Conservation (phyloP, 331 rosid species). For the Prunus yedoensis region DNA sequence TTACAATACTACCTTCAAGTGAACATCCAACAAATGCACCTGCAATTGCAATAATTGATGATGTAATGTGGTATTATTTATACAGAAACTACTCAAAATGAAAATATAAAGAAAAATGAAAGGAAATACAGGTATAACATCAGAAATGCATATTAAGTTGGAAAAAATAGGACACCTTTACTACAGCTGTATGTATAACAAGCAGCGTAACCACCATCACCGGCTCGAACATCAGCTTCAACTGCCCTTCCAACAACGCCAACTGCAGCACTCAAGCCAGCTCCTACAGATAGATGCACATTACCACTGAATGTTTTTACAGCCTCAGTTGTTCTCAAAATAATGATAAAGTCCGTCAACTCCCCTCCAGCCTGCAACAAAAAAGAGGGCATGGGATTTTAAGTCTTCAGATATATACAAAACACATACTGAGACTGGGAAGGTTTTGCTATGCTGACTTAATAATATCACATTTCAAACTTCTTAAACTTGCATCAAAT, state of each 20-base stretch:
- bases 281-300: constrained; percentile 85
- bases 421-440: constrained; percentile 8
- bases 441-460: background rate
- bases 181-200: constrained; percentile 96
- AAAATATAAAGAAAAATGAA: background rate
- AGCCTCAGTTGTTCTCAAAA: constrained; percentile 80
- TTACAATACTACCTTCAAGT: constrained; percentile 79
- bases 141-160: no score
- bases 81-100: background rate
- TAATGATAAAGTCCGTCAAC: constrained; percentile 84
- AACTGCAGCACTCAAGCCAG: constrained; percentile 95
- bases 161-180: constrained; percentile 52
- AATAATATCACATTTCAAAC: background rate
- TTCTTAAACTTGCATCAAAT: constrained; percentile 1
- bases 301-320: constrained; percentile 83
- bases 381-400: background rate
- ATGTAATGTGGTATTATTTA: background rate
- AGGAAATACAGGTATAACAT: background rate
- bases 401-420: constrained; percentile 6
- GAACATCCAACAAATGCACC: constrained; percentile 99
- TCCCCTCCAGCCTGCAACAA: constrained; percentile 87
- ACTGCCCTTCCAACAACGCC: constrained; percentile 81
- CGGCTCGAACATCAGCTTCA: constrained; percentile 95
- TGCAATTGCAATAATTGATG: constrained; percentile 34
- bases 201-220: constrained; percentile 94